Conservation (phyloP, 495 filamentous ascomycete genomes). For the Podospora comata region DNA sequence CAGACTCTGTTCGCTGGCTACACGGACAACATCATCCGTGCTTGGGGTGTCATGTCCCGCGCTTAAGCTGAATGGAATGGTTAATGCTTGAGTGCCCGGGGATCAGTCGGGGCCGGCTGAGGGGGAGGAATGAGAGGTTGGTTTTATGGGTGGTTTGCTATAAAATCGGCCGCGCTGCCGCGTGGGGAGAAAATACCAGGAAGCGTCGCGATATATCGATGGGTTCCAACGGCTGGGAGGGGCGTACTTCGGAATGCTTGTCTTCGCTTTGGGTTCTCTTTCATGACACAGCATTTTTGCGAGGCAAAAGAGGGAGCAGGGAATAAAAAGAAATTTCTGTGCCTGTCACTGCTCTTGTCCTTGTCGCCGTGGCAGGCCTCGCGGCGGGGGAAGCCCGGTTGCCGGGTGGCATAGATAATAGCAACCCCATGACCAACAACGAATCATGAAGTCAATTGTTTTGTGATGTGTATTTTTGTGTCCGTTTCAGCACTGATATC, state of each 20-base stretch:
- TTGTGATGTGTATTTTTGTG: too few relatives aligned
- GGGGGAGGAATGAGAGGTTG: conserved; percentile 10
- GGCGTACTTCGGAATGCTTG: conserved; percentile 40
- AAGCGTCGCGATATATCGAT: conserved; percentile 30
- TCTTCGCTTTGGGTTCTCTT: conserved; percentile 37
- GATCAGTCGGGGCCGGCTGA: conserved; percentile 19
- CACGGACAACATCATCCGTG: conserved; percentile 99
- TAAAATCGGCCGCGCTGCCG: conserved; percentile 25
- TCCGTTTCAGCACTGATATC: too few relatives aligned
- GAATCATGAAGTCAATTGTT: background rate
- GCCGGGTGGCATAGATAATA: background rate
- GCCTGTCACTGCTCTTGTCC: background rate
- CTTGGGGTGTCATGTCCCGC: conserved; percentile 93
- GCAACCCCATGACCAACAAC: background rate
- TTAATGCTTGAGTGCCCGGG: conserved; percentile 17
- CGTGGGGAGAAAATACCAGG: conserved; percentile 19
- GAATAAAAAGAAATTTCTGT: conserved; percentile 11
- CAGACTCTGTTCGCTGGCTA: conserved; percentile 99
- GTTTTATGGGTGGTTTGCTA: conserved; percentile 24
- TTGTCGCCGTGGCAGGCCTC: background rate
- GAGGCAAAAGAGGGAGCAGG: conserved; percentile 36
- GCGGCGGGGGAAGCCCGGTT: background rate
- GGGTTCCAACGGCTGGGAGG: conserved; percentile 36
- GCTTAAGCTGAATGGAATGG: conserved; percentile 39
- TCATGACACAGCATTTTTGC: conserved; percentile 17